Conservation (phyloP, 83 land plant species). For the Isoetes engelmannii region DNA sequence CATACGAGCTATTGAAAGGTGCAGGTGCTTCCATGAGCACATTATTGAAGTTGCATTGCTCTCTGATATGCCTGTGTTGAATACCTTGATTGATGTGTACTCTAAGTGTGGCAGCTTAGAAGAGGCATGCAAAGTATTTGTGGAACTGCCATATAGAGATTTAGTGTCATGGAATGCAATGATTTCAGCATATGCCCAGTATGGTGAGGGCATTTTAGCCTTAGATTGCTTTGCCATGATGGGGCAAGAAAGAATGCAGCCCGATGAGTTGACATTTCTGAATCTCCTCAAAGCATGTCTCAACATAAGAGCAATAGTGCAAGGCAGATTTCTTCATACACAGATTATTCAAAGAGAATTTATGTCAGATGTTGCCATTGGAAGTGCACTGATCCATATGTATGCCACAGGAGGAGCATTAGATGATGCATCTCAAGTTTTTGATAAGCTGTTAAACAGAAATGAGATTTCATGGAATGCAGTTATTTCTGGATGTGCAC, state of each 20-base stretch:
- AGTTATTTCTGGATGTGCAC: not conserved
- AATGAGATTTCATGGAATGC: not conserved
- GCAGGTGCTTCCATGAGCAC: conserved; percentile 42
- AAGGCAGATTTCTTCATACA: not conserved
- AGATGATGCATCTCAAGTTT: not conserved
- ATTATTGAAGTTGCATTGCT: conserved; percentile 33
- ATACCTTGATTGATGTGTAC: conserved; percentile 24
- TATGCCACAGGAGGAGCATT: not conserved
- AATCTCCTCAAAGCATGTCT: not conserved
- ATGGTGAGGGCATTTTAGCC: not conserved
- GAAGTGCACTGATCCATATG: not conserved
- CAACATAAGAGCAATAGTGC: not conserved
- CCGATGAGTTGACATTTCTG: not conserved
- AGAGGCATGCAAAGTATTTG: not conserved
- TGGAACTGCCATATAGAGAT: not conserved
- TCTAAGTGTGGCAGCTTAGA: not conserved
- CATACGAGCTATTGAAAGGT: conserved; percentile 32
- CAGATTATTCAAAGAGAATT: not conserved
- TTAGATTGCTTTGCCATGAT: not conserved
- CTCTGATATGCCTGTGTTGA: conserved; percentile 37
- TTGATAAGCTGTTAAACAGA: not conserved
- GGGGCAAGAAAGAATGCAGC: not conserved
- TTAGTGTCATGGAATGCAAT: not conserved
- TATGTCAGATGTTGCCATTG: conserved; percentile 1
- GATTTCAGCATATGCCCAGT: not conserved